A percentile compares a stretch with the other conserved stretches of the same genome.
phyloP scores from a whole-genome alignment of 1,284 basidiomycete species.

The Pholiota adiposa region DNA sequence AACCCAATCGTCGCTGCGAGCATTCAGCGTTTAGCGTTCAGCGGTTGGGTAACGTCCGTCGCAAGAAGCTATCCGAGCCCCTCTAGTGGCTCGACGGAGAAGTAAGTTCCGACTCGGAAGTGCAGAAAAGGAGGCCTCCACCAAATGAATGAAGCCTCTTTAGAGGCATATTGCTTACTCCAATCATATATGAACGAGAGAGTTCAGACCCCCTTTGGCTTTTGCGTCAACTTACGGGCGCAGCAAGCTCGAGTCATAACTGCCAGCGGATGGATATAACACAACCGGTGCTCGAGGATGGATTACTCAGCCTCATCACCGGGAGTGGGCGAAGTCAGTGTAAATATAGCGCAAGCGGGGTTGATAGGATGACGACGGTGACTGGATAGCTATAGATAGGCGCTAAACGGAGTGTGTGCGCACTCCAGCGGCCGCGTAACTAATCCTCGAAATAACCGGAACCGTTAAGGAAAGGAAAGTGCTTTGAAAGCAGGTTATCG shows the following conservation, averaged over 20 bases:
- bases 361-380: not conserved
- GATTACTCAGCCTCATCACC: not conserved
- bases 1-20: not conserved
- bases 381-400: not conserved
- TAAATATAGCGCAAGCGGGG: constrained; percentile 1
- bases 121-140: not conserved
- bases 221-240: not conserved
- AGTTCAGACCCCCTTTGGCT: not conserved
- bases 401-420: not conserved
- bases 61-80: not conserved
- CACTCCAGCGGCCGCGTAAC: not conserved
- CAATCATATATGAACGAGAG: not conserved
- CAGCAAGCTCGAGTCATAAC: not conserved
- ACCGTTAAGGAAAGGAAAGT: not conserved
- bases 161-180: constrained; percentile 2
- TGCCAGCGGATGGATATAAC: not conserved
- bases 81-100: not conserved
- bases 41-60: not conserved
- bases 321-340: not conserved
- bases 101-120: constrained; percentile 1
- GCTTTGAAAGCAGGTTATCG: not conserved
- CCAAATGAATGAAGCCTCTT: not conserved
- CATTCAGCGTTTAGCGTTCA: not conserved
- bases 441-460: not conserved
- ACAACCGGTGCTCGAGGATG: not conserved